Base-by-base conservation (phyloP, 768 basidiomycete species). In the Boletellus sp. region DNA sequence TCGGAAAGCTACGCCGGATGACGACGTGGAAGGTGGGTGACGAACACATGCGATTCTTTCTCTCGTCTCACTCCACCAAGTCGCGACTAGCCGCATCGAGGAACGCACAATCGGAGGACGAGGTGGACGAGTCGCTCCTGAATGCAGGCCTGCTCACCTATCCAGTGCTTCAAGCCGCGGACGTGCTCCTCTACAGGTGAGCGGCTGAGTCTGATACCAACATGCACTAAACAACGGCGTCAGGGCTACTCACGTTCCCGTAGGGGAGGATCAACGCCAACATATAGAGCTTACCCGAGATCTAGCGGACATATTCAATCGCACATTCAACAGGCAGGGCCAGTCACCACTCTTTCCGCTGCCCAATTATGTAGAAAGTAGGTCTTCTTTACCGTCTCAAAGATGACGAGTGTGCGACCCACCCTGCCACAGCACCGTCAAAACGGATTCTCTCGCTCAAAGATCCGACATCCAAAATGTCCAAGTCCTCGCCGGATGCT, bases 211-310 rank as follows among this genome's bases (percentile, higher is more conserved):
- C 5, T 31, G 22, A 31, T 17, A 1, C 36, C n/a, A n/a, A 31
- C 17, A 1, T 13, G 7, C 6, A 9, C 42, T 45, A 12, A 44
- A 39, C 20, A 17, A 32, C 13, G 11, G 10, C 8, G 7, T 1
- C 54, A 92, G 94, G 57, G 81, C 93, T 2, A 95, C 93, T 0
- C 89, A 94, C 64, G 88, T 98, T 1, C 95, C 95, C 0, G 94
- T 98, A 5, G 95, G 95, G 22, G 94, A 97, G 61, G 95, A 98
- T 66, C 95, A 97, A 63, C 81, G 83, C 19, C 95, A 98, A 70
- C 95, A 98, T 61, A 78, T 97, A 36, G 94, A 96, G 60, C 80
- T 98, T 0, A 78, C 79, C 16, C 83, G 92, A 26, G 91, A 94
- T 58, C 70, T 96, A 11, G 93, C 90, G 0, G 81, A 89, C 16